Evolutionary conservation across 768 basidiomycete genomes (phyloP), one percentile per base, ranked within the genome.

Genomic region (Agaricus sinodeliciosus): DNA sequence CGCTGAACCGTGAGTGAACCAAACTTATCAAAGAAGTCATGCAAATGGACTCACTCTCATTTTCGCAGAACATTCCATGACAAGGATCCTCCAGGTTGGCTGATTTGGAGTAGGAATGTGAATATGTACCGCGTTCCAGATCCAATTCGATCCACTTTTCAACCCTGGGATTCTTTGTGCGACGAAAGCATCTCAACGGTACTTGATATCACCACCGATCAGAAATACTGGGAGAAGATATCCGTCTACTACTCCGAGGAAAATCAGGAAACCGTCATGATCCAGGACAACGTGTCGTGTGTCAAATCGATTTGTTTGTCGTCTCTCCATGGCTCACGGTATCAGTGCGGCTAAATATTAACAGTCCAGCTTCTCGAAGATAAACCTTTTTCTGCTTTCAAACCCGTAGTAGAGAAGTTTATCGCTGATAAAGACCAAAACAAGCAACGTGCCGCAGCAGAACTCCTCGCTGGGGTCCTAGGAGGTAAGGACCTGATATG

Each of bases 361-460:
- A 53, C 55, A 87, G 84, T 87, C 63, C 90, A 94, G 72, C 62
- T 93, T 15, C 74, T 88, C n/a, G 86, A 85, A 60, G 82, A 85
- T 57, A 80, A 79, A 50, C 83, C 87, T 0, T 79, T 90, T 49
- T 74, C 80, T 49, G 73, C 73, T 0, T 69, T 90, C 54, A 76
- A 72, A 55, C 82, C 83, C 0, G 76, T 79, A 1, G 62, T 91
- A 35, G 83, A 85, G 50, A 73, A 73, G 28, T 67, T 88, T n/a
- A 69, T 92, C 16, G 65, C 67, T 8, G 79, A 89, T 60, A 80
- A 85, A 56, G 83, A 89, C 57, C 85, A 90, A 55, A 87, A 94
- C 68, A 90, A 92, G 69, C 91, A 91, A 63, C 76, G 93, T 27
- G 91, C 89, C 2, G 84, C 89, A 8, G 90, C 90, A 4, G 93